Evolutionary conservation across 495 filamentous ascomycete genomes (phyloP).

Genomic region (Penicillium longicatenatum): DNA sequence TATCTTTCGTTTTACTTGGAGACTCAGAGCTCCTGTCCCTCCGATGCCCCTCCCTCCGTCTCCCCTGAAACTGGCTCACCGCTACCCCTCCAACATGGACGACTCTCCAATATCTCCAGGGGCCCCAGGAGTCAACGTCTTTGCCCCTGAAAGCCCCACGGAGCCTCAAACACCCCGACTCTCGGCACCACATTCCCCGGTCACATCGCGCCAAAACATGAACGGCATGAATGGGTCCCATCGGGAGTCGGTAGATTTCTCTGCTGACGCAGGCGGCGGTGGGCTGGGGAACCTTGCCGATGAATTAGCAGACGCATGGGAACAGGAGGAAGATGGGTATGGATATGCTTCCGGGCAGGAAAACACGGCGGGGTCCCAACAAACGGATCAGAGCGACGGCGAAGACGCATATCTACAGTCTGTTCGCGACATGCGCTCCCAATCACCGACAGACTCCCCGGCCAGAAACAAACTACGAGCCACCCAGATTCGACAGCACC

Average conservation of each 20-base stretch:
- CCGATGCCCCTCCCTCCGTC: constrained; percentile 51
- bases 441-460: constrained; percentile 33
- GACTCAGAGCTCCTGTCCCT: constrained; percentile 12
- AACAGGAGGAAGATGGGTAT: constrained; percentile 59
- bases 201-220: constrained; percentile 56
- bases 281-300: constrained; percentile 85
- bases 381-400: constrained; percentile 35
- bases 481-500: constrained; percentile 41
- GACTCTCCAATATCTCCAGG: constrained; percentile 51
- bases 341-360: constrained; percentile 47
- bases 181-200: constrained; percentile 61
- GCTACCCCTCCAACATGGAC: constrained; percentile 61
- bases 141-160: constrained; percentile 40
- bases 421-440: constrained; percentile 28
- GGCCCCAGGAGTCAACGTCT: constrained; percentile 37
- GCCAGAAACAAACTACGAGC: constrained; percentile 34
- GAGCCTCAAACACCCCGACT: constrained; percentile 49
- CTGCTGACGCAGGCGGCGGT: constrained; percentile 45
- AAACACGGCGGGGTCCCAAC: constrained; percentile 35
- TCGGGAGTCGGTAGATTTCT: constrained; percentile 45
- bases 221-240: constrained; percentile 55
- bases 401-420: constrained; percentile 37
- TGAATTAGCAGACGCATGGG: constrained; percentile 63
- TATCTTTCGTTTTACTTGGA: neutral
- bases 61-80: constrained; percentile 63